phyloP scores from a whole-genome alignment of 176 grass and related monocot species.

The Triticum monococcum region DNA sequence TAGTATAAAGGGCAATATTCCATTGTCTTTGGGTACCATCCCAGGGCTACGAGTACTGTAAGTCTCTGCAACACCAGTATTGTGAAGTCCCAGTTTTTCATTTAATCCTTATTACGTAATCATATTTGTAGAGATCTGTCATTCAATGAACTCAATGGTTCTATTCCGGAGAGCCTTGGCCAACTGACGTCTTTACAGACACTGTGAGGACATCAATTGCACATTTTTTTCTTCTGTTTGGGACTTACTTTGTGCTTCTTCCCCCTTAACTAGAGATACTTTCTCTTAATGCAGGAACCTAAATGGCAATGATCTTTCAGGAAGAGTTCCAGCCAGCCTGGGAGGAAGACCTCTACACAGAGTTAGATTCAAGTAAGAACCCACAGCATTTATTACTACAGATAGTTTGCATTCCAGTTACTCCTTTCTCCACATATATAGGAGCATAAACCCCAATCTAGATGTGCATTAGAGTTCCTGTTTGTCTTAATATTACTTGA shows the following conservation, averaged over 20 bases:
- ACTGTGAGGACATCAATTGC: slow-evolving; percentile 58
- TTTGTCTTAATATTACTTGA: neutral
- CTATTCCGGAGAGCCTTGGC: slow-evolving; percentile 89
- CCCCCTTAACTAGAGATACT: neutral
- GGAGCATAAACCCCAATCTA: neutral
- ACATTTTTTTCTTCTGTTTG: slow-evolving; percentile 30
- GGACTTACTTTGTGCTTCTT: neutral
- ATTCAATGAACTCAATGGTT: slow-evolving; percentile 90
- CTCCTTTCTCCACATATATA: neutral
- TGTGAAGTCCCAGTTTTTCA: neutral
- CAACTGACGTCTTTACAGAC: slow-evolving; percentile 58
- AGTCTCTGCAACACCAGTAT: slow-evolving; percentile 34
- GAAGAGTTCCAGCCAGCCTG: slow-evolving; percentile 80
- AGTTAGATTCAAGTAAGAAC: slow-evolving; percentile 91
- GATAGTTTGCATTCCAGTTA: neutral
- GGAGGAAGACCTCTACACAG: slow-evolving; percentile 95
- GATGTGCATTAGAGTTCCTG: neutral
- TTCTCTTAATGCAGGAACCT: slow-evolving; percentile 70
- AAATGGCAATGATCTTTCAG: slow-evolving; percentile 88
- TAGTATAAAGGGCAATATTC: slow-evolving; percentile 75
- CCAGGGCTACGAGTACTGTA: slow-evolving; percentile 73
- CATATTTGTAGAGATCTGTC: slow-evolving; percentile 75
- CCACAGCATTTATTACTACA: neutral
- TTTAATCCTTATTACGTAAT: slow-evolving; percentile 6
- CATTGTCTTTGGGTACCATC: slow-evolving; percentile 71